A percentile compares a stretch with the other conserved stretches of the same genome.
phyloP scores from a whole-genome alignment of 1,284 basidiomycete species.

The Golubevia pallescens region DNA sequence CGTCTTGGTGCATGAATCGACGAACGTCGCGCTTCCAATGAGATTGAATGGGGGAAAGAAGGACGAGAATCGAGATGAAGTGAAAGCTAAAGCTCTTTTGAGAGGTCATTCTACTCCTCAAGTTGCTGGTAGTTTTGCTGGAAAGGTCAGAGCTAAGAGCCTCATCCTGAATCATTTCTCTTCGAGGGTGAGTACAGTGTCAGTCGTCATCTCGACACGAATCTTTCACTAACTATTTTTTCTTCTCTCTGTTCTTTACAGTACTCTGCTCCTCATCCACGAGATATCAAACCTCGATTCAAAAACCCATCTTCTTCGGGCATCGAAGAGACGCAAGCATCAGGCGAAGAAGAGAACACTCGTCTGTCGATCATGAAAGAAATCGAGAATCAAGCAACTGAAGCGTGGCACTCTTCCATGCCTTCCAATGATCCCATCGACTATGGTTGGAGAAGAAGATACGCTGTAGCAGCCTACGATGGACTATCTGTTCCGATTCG shows the following conservation, averaged over 20 bases:
- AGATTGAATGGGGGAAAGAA: conserved; percentile 28
- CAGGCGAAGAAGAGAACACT: neutral
- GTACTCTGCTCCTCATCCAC: neutral
- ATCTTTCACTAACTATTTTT: conserved; percentile 8
- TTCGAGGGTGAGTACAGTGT: conserved; percentile 7
- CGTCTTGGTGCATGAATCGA: conserved; percentile 57
- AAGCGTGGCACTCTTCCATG: conserved; percentile 26
- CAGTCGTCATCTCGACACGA: conserved; percentile 5
- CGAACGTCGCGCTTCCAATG: conserved; percentile 46
- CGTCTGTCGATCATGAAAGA: conserved; percentile 24
- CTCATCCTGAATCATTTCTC: conserved; percentile 59
- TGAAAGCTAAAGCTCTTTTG: conserved; percentile 24
- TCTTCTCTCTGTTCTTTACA: neutral
- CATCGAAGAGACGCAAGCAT: neutral
- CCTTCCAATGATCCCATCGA: neutral
- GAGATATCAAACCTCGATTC: neutral
- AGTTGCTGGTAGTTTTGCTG: conserved; percentile 51
- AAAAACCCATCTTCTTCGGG: no score
- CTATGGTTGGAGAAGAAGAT: neutral
- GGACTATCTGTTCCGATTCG: neutral
- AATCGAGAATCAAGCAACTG: conserved; percentile 41
- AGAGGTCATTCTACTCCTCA: conserved; percentile 56
- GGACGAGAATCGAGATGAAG: conserved; percentile 23
- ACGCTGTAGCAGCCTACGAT: neutral
- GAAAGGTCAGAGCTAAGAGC: conserved; percentile 26